Evolutionary conservation across 2,329 filamentous ascomycete species (phyloP).

Genomic region (Alternaria dauci): DNA sequence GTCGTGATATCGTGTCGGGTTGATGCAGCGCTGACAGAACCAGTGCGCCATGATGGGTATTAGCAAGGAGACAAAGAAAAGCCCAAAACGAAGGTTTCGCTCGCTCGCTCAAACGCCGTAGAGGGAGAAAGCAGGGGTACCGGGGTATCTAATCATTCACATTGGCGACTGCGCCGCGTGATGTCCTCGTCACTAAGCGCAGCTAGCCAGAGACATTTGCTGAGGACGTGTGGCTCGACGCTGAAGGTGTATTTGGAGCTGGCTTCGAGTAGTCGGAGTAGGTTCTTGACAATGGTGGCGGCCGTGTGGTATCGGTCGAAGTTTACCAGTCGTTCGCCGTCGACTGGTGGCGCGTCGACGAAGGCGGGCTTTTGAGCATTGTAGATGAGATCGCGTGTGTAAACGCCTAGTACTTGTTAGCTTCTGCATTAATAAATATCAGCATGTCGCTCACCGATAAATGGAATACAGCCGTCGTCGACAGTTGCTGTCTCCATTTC

Average conservation of each 20-base stretch:
- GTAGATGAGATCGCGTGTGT: conserved; percentile 84
- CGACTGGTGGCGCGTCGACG: conserved; percentile 69
- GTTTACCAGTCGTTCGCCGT: conserved; percentile 74
- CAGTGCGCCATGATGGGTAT: conserved; percentile 30
- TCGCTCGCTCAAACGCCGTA: conserved; percentile 23
- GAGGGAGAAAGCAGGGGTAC: conserved; percentile 11
- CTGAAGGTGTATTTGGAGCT: conserved; percentile 78
- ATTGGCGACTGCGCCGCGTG: conserved; percentile 41
- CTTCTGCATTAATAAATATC: neutral
- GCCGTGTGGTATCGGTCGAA: conserved; percentile 82
- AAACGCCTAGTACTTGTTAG: conserved; percentile 60
- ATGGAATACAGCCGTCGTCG: conserved; percentile 80
- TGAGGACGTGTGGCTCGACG: conserved; percentile 78
- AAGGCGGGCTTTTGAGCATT: conserved; percentile 81
- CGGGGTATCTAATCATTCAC: conserved; percentile 34
- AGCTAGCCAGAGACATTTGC: conserved; percentile 85
- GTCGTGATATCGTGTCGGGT: conserved; percentile 41
- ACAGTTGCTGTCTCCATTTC: conserved; percentile 78
- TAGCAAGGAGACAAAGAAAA: conserved; percentile 28
- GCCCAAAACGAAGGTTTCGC: conserved; percentile 6
- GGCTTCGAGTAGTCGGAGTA: conserved; percentile 79
- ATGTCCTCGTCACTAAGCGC: conserved; percentile 81
- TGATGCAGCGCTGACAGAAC: conserved; percentile 22
- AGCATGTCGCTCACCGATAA: conserved; percentile 68
- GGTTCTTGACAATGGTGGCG: conserved; percentile 79